Evolutionary conservation across 495 filamentous ascomycete genomes (phyloP), one percentile per base, ranked within the genome.

Genomic region (Penicillium odoratum): DNA sequence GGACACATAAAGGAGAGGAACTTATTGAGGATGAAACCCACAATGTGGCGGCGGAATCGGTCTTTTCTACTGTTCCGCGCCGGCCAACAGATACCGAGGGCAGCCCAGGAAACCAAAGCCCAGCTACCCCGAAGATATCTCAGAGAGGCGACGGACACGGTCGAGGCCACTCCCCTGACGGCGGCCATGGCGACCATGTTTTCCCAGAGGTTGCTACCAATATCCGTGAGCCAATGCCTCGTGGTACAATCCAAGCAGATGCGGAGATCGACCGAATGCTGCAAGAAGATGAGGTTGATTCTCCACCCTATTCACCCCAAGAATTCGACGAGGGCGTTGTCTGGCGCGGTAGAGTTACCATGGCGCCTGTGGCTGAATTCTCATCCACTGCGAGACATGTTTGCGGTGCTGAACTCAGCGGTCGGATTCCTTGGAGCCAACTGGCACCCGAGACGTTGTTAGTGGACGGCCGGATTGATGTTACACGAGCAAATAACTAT

Each of bases 1-100:
- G 89, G 60, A 97, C 93, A 3, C 94, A 98, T 69, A 98, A 97
- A 71, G 94, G 94, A 30, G 93, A 97, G 56, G 94, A 98, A 66
- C 56, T 96, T 13, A 83, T 98, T 36, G 91, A 90, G 51, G 86
- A 89, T 33, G 89, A 87, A 5, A 64, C 65, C 21, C 69, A 79
- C 31, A 66, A 66, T 57, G 74, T 69, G 11, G 65, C 78, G 16
- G 76, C 68, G 8, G 81, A 83, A 53, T 75, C 80, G 4, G 74
- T 82, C 31, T 83, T 84, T 58, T 76, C 77, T 30, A 68, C 71
- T 18, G 67, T 65, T 10, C 56, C 73, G 30, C 77, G 78, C 56
- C 76, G 73, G 31, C 65, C 57, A 34, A 56, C 70, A 25, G 74
- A 78, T n/a, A 62, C 65, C 8, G 78, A 80, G 21, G 69, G 62